A percentile compares a stretch with the other conserved stretches of the same genome.
These are phyloP conservation scores for Rhodotorula babjevae DNA, from an alignment of 768 basidiomycete genomes.

Conservation along the genomic window DNA sequence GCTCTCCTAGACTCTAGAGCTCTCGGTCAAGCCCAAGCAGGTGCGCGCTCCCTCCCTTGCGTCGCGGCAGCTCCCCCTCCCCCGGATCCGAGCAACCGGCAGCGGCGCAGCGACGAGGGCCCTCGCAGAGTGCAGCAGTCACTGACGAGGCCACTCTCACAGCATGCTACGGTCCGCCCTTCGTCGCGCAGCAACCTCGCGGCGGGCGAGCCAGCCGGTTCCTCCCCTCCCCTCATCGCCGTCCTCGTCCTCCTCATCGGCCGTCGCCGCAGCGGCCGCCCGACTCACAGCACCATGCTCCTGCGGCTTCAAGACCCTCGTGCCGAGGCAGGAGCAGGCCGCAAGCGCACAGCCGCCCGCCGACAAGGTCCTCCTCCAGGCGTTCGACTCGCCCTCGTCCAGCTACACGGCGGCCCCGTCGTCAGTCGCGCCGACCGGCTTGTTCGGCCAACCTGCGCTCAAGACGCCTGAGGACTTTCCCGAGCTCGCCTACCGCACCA, in stretches of 20 bases:
- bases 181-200: neutral
- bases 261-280: neutral
- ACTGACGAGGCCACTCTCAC: neutral
- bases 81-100: no score
- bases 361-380: slow-evolving; percentile 25
- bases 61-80: no score
- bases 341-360: neutral
- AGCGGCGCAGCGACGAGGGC: no score
- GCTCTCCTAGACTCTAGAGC: no score
- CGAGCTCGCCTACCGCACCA: slow-evolving; percentile 69
- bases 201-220: neutral
- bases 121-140: no score
- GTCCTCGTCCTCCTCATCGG: neutral
- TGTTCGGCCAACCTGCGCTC: slow-evolving; percentile 76
- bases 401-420: slow-evolving; percentile 13
- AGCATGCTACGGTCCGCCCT: slow-evolving; percentile 4
- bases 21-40: no score
- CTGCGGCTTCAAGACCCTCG: neutral
- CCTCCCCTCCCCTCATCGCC: neutral
- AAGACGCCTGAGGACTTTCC: slow-evolving; percentile 65
- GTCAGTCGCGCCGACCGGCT: slow-evolving; percentile 53
- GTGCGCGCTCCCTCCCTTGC: no score
- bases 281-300: neutral
- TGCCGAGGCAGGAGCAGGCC: neutral
- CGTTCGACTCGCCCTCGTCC: slow-evolving; percentile 25